A percentile compares a stretch with the other conserved stretches of the same genome.
These are phyloP conservation scores for Malassezia restricta DNA, from an alignment of 1,284 basidiomycete genomes.

Conservation along the genomic window DNA sequence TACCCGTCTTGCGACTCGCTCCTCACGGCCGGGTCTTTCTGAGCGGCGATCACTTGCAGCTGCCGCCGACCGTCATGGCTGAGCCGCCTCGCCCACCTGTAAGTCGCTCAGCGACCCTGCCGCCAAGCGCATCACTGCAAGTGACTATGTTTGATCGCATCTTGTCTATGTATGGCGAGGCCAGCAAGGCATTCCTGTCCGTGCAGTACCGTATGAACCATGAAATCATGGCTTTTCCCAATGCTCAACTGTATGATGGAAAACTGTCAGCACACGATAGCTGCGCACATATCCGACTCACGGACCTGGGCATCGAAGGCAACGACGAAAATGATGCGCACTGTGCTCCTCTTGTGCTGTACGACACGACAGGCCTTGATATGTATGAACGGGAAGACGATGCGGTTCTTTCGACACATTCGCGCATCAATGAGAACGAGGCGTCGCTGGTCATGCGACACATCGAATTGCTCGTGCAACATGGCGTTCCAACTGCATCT, in stretches of 20 bases:
- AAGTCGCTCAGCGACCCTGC: not conserved
- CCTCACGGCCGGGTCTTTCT: slow-evolving; percentile 25
- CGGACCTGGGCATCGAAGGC: slow-evolving; percentile 55
- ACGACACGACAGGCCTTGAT: slow-evolving; percentile 55
- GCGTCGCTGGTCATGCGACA: slow-evolving; percentile 68
- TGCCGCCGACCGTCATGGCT: slow-evolving; percentile 70
- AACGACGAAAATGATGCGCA: slow-evolving; percentile 54
- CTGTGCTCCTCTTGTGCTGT: slow-evolving; percentile 70
- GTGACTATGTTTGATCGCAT: slow-evolving; percentile 82
- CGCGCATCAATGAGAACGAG: slow-evolving; percentile 74
- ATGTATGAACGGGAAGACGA: slow-evolving; percentile 24
- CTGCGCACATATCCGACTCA: slow-evolving; percentile 61
- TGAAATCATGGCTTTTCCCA: slow-evolving; percentile 76
- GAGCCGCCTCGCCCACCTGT: not conserved
- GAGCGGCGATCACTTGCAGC: slow-evolving; percentile 49
- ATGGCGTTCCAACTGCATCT: slow-evolving; percentile 60
- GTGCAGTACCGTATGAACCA: slow-evolving; percentile 62
- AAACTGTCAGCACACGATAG: slow-evolving; percentile 61
- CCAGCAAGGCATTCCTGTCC: slow-evolving; percentile 72
- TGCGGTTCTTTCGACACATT: slow-evolving; percentile 5
- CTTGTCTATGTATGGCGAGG: slow-evolving; percentile 68
- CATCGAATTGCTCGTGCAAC: slow-evolving; percentile 62
- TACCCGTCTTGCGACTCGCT: slow-evolving; percentile 59
- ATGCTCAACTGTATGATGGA: slow-evolving; percentile 63
- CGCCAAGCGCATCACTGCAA: slow-evolving; percentile 56